phyloP scores from a whole-genome alignment of 1,284 basidiomycete species.

The Lentinus polychrous region DNA sequence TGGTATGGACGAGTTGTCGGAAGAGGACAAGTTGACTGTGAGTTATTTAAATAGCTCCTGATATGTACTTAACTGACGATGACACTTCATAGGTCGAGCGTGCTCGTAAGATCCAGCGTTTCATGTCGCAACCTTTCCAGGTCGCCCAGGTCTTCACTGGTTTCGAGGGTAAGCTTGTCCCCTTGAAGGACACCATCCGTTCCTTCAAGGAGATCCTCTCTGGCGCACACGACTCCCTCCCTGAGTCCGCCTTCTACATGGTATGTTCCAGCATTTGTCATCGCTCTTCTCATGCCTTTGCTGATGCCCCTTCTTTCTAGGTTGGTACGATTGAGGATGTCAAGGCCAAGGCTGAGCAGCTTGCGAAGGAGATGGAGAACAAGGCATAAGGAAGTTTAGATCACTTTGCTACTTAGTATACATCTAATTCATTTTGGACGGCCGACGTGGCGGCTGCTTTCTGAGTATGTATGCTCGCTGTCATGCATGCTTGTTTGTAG shows the following conservation, averaged over 20 bases:
- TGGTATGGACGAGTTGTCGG: conserved; percentile 99
- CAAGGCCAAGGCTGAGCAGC: conserved; percentile 92
- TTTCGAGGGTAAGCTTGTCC: conserved; percentile 93
- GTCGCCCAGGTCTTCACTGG: conserved; percentile 99
- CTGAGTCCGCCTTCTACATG: conserved; percentile 95
- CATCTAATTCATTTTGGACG: too few relatives aligned
- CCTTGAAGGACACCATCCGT: conserved; percentile 87
- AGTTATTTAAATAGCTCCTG: conserved; percentile 21
- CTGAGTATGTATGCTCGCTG: too few relatives aligned
- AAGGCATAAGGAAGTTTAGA: too few relatives aligned
- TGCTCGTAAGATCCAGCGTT: conserved; percentile 88
- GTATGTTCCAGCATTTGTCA: conserved; percentile 24
- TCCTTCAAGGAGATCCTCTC: conserved; percentile 96
- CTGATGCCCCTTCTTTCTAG: conserved; percentile 21
- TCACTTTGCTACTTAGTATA: too few relatives aligned
- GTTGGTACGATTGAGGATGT: conserved; percentile 92
- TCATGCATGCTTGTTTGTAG: too few relatives aligned
- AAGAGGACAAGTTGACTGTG: conserved; percentile 98
- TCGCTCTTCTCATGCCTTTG: background rate
- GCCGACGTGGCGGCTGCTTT: too few relatives aligned
- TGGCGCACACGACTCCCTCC: conserved; percentile 82
- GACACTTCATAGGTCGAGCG: conserved; percentile 61
- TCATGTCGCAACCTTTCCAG: conserved; percentile 99
- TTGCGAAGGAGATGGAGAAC: conserved; percentile 80
- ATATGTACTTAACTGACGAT: conserved; percentile 4